Percentiles rank a stretch among this genome's conserved stretches.
Evolutionary conservation across 441 rosid species (phyloP).

Genomic region (Jatropha podagrica): DNA sequence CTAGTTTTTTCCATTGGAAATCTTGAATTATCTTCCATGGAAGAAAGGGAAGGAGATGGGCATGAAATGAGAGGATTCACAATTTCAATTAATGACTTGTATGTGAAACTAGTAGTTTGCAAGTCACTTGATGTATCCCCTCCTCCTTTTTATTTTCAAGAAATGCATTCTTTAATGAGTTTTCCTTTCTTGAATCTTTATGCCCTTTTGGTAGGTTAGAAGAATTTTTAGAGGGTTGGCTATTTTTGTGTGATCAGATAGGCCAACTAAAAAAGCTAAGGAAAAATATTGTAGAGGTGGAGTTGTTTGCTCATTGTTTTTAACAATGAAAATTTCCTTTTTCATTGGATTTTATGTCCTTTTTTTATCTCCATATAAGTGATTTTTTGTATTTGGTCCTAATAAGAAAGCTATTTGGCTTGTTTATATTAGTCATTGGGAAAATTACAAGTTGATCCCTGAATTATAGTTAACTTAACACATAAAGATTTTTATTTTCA

Average conservation of each 20-base stretch:
- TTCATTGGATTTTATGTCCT: constrained; percentile 14
- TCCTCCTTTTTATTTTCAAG: constrained; percentile 13
- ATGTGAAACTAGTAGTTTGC: not conserved
- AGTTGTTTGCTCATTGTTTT: constrained; percentile 35
- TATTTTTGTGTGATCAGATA: constrained; percentile 33
- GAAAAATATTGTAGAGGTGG: constrained; percentile 9
- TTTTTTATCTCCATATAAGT: constrained; percentile 8
- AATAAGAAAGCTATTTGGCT: not conserved
- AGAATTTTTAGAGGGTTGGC: constrained; percentile 17
- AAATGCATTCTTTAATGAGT: too few species aligned
- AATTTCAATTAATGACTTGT: constrained; percentile 9
- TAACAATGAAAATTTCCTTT: constrained; percentile 9
- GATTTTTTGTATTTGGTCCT: constrained; percentile 10
- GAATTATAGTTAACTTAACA: too few species aligned
- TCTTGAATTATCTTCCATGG: constrained; percentile 27
- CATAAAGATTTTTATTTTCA: too few species aligned
- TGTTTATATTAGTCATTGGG: not conserved
- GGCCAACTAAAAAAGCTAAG: constrained; percentile 43
- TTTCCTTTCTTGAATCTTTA: not conserved
- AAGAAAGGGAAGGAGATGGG: constrained; percentile 16
- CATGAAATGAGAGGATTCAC: constrained; percentile 19
- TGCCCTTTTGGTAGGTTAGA: constrained; percentile 21
- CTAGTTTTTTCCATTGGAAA: constrained; percentile 47
- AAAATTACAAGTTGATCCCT: too few species aligned
- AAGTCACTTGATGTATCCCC: not conserved